Base-by-base conservation (phyloP, 2,329 filamentous ascomycete species). In the Fusarium sp. region DNA sequence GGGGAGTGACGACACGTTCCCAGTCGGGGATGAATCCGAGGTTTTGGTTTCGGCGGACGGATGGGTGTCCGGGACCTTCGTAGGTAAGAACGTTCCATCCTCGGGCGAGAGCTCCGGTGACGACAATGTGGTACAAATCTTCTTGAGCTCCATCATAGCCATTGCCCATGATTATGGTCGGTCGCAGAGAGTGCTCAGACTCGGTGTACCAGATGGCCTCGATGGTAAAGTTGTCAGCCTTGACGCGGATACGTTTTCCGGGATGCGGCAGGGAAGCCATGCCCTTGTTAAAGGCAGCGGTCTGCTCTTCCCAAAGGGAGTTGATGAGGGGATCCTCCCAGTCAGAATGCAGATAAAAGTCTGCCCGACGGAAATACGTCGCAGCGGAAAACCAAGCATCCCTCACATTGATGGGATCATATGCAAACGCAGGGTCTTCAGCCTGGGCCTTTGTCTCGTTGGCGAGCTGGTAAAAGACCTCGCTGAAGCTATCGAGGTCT, bases 1-100 rank as follows among this genome's bases (percentile, higher is more conserved):
- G 79, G 1, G 84, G 84, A 0, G 79, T 82, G 16, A 84, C 79
- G 0, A 83, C 84, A 8, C 74, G 76, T 72, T 85, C 83, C 84
- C 85, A 86, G 29, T 86, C 80, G 1, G 80, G 80, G 61, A 85
- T 85, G 71, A 87, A 87, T 8, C 83, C 84, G 2, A 86, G 48
- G 16, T 80, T 74, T 54, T 87, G 83, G 1, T 82, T 65, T 1
- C 86, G 82, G 18, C 83, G 81, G 3, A 84, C 81, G 2, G 78
- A 82, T 1, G 81, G 79, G 67, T 87, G 85, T 0, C 85, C 85
- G 0, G 85, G 86, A 0, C 86, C 86, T 64, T 88, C 86, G 71
- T 85, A 88, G 1, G 83, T 83, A 14, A 86, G 80, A 48, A 81
- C 79, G 61, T 87, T 85, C 71, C 79, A 85, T 8, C 85, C 85